Percentiles rank a stretch among this genome's conserved stretches.
These are phyloP conservation scores for Bryopsis sp. DNA, from an alignment of 139 green algal genomes.

Conservation along the genomic window DNA sequence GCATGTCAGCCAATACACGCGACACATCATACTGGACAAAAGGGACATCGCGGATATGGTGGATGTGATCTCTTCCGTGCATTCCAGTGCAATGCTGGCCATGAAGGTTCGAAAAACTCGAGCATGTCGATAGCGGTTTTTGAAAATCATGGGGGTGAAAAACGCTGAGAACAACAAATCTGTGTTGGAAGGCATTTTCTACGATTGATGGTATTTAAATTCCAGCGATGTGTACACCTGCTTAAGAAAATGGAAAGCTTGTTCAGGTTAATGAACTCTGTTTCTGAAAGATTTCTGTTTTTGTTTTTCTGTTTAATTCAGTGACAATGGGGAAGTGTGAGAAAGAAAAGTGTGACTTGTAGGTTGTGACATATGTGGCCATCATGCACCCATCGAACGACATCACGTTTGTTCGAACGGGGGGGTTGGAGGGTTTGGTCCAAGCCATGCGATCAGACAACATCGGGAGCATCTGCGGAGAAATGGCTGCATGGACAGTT, in stretches of 20 bases:
- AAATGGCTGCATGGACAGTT: constrained; percentile 14
- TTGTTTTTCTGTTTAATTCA: no score
- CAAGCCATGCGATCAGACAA: constrained; percentile 13
- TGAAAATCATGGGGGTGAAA: no score
- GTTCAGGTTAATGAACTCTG: no score
- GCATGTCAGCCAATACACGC: constrained; percentile 9
- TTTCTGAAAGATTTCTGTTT: no score
- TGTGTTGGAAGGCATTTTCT: no score
- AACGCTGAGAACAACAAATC: no score
- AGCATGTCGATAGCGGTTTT: no score
- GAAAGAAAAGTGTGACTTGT: neutral
- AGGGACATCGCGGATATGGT: constrained; percentile 9
- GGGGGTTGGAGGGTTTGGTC: constrained; percentile 12
- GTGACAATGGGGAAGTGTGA: neutral
- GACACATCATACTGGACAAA: constrained; percentile 14
- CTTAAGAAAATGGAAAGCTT: no score
- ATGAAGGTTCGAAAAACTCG: no score
- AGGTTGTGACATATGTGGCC: constrained; percentile 12
- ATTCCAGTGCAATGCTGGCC: constrained; percentile 9
- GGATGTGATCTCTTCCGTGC: constrained; percentile 5
- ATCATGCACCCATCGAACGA: constrained; percentile 19
- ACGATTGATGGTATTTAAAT: no score
- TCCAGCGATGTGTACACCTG: no score
- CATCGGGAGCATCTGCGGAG: constrained; percentile 11
- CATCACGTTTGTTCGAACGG: neutral